A percentile compares a stretch with the other conserved stretches of the same genome.
phyloP scores from a whole-genome alignment of 305 asterid species.

The Fraxinus nigra region DNA sequence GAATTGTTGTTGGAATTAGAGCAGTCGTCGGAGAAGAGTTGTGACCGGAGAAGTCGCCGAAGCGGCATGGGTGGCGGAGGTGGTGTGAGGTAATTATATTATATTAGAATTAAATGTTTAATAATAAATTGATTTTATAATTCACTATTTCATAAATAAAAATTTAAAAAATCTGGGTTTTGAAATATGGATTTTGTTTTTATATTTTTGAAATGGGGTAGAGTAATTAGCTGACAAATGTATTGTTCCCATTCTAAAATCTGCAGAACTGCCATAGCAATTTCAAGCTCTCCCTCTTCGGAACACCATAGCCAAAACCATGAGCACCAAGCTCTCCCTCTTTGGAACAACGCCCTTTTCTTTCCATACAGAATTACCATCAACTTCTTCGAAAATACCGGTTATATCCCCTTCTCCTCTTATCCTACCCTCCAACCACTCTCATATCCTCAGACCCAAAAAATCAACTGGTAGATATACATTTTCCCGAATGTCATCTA shows the following conservation, averaged over 20 bases:
- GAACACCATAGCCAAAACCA: background rate
- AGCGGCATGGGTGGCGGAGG: too few species aligned
- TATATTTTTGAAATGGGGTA: too few species aligned
- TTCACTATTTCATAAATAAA: too few species aligned
- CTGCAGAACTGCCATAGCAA: background rate
- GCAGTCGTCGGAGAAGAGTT: too few species aligned
- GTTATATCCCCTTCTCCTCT: slow-evolving; percentile 10
- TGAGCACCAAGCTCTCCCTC: slow-evolving; percentile 40
- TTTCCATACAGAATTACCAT: slow-evolving; percentile 29
- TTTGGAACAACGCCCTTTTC: slow-evolving; percentile 34
- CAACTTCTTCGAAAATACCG: slow-evolving; percentile 27
- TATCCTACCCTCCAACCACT: slow-evolving; percentile 19
- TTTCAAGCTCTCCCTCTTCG: background rate
- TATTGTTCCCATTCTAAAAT: background rate
- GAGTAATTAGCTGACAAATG: too few species aligned
- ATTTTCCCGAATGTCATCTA: background rate
- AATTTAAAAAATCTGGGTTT: too few species aligned
- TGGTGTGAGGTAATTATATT: too few species aligned
- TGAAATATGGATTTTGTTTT: too few species aligned
- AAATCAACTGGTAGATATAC: slow-evolving; percentile 27
- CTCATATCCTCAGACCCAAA: slow-evolving; percentile 22
- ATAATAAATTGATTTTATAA: too few species aligned
- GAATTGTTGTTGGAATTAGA: too few species aligned
- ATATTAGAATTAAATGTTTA: too few species aligned
- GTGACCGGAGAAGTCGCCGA: too few species aligned